Conservation (phyloP, 345 rosid species). For the Excoecaria cochinchinensis region DNA sequence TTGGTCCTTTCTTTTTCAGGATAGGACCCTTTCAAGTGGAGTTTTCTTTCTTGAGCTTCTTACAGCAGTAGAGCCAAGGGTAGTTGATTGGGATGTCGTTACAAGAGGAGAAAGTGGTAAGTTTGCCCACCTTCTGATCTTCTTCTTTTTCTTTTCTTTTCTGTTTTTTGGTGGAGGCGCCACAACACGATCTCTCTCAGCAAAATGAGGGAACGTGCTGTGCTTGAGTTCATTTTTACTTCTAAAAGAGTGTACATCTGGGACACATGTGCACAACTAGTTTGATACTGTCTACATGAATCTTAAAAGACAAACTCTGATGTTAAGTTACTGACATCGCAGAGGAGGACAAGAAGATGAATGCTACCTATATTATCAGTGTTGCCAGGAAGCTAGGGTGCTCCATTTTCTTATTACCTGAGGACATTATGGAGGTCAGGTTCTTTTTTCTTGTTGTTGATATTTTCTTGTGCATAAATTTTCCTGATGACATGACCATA, state of each 20-base stretch:
- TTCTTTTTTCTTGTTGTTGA: background rate
- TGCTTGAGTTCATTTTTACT: slow-evolving; percentile 5
- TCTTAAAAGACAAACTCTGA: background rate
- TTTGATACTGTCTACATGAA: background rate
- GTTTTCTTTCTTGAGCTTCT: slow-evolving; percentile 91
- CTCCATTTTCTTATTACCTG: slow-evolving; percentile 95
- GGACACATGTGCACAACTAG: background rate
- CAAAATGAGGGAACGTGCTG: background rate
- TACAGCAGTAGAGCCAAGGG: slow-evolving; percentile 86
- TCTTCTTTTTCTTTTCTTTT: background rate
- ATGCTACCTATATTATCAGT: slow-evolving; percentile 94
- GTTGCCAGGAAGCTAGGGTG: slow-evolving; percentile 98
- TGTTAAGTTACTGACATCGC: slow-evolving; percentile 33
- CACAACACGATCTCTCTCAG: background rate
- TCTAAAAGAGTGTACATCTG: background rate
- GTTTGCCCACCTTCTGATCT: background rate
- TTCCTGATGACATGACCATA: too few species aligned
- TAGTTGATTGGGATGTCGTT: slow-evolving; percentile 86
- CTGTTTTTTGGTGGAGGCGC: background rate
- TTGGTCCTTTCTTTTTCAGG: slow-evolving; percentile 42
- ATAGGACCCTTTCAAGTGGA: slow-evolving; percentile 74
- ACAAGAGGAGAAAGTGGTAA: slow-evolving; percentile 82
- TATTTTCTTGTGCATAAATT: background rate
- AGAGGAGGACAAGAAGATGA: slow-evolving; percentile 94
- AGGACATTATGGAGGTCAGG: slow-evolving; percentile 89